Evolutionary conservation across 2,329 filamentous ascomycete species (phyloP).

Genomic region (Neurospora sp.): DNA sequence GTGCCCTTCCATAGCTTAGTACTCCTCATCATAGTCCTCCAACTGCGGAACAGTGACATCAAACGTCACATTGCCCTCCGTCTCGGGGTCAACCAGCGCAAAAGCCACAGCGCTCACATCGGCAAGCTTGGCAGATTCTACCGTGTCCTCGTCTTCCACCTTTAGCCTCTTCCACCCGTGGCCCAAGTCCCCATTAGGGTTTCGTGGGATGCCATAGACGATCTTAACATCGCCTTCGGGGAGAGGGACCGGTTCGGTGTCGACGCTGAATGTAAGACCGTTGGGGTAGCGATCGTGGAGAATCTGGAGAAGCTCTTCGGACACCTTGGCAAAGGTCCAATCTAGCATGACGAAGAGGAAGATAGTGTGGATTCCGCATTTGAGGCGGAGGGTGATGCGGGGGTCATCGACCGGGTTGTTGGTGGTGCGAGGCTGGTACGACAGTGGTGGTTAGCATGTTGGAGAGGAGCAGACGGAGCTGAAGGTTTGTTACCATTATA

Average conservation of each 20-base stretch:
- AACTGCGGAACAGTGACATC: conserved; percentile 26
- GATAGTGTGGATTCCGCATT: conserved; percentile 60
- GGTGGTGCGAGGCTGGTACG: conserved; percentile 7
- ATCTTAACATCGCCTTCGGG: conserved; percentile 32
- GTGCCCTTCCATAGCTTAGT: background rate
- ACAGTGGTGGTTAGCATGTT: background rate
- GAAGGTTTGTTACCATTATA: conserved; percentile 10
- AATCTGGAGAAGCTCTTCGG: conserved; percentile 46
- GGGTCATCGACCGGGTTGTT: conserved; percentile 26
- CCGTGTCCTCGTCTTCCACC: conserved; percentile 28
- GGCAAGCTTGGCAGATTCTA: conserved; percentile 32
- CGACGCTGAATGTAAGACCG: conserved; percentile 35
- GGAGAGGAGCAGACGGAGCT: background rate
- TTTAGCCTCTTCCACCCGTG: conserved; percentile 42
- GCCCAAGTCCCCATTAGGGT: conserved; percentile 30
- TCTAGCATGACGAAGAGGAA: conserved; percentile 55
- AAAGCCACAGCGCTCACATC: conserved; percentile 43
- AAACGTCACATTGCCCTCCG: conserved; percentile 31
- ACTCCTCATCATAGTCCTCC: conserved; percentile 28
- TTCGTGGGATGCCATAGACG: conserved; percentile 36
- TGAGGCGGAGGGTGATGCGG: conserved; percentile 60
- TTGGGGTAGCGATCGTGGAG: conserved; percentile 47
- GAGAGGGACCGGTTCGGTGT: conserved; percentile 30
- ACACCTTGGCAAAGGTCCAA: conserved; percentile 46
- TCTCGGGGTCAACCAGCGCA: conserved; percentile 29